Evolutionary conservation across 805 yeast species (phyloP).

Genomic region (Priceomyces fermenticarens): DNA sequence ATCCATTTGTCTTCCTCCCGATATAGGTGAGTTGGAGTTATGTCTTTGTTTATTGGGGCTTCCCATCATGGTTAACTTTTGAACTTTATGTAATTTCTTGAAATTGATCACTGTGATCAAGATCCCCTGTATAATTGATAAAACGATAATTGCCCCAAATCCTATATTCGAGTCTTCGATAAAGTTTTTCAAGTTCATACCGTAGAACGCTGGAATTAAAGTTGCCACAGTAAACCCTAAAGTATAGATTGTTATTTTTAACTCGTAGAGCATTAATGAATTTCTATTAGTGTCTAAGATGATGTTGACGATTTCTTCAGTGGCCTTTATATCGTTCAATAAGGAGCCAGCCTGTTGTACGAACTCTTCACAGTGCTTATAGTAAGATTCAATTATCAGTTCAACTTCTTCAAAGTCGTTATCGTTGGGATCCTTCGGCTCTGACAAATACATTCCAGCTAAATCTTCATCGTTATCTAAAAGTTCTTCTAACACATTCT

Average conservation of each 20-base stretch:
- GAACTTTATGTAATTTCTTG: slow-evolving; percentile 56
- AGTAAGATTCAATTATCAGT: slow-evolving; percentile 83
- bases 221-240: slow-evolving; percentile 85
- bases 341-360: slow-evolving; percentile 88
- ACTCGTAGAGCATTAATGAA: slow-evolving; percentile 80
- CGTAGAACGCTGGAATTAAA: slow-evolving; percentile 81
- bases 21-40: slow-evolving; percentile 6
- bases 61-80: slow-evolving; percentile 60
- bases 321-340: slow-evolving; percentile 78
- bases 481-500: slow-evolving; percentile 79
- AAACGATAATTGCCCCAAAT: slow-evolving; percentile 52
- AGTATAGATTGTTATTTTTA: slow-evolving; percentile 79
- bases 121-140: slow-evolving; percentile 54
- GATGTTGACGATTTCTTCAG: slow-evolving; percentile 90
- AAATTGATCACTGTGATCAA: slow-evolving; percentile 55
- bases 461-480: slow-evolving; percentile 85
- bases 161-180: slow-evolving; percentile 68
- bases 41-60: slow-evolving; percentile 4
- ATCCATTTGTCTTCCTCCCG: slow-evolving; percentile 9
- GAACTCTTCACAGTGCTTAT: slow-evolving; percentile 87
- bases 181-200: slow-evolving; percentile 79
- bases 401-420: slow-evolving; percentile 70
- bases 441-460: slow-evolving; percentile 71
- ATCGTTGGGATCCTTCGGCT: slow-evolving; percentile 21
- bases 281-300: slow-evolving; percentile 90